Evolutionary conservation across 2,329 filamentous ascomycete genomes (phyloP).

Genomic region (Grosmannia clavigera): DNA sequence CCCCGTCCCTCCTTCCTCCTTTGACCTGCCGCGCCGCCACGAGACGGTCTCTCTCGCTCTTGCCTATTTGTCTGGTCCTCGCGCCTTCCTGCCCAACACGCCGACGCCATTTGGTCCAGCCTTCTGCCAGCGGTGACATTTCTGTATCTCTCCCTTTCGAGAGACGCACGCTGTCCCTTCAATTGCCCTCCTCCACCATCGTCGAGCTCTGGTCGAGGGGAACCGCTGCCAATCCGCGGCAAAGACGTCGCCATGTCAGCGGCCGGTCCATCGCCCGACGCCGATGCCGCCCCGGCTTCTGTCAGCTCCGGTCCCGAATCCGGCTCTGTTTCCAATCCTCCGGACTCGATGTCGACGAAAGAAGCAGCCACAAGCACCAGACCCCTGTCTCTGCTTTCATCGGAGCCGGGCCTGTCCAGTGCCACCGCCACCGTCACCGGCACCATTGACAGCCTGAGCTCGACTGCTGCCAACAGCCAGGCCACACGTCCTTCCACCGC

Average conservation of each 20-base stretch:
- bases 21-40: background rate
- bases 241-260: background rate
- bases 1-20: background rate
- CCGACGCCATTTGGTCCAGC: background rate
- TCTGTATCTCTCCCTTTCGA: background rate
- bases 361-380: background rate
- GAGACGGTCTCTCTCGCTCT: background rate
- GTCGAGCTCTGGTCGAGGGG: background rate
- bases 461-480: conserved; percentile 19
- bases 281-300: background rate
- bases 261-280: background rate
- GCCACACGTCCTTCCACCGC: conserved; percentile 11
- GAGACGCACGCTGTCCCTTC: background rate
- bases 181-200: background rate
- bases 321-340: background rate
- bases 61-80: background rate
- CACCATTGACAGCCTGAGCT: conserved; percentile 21
- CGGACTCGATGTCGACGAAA: background rate
- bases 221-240: background rate
- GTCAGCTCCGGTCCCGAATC: background rate
- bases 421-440: conserved; percentile 39
- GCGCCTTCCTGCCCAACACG: background rate
- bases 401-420: conserved; percentile 37
- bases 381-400: conserved; percentile 19
- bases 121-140: background rate